Base-by-base conservation (phyloP, 352 stramenopile genomes). In the Paralagenidium karlingii region DNA sequence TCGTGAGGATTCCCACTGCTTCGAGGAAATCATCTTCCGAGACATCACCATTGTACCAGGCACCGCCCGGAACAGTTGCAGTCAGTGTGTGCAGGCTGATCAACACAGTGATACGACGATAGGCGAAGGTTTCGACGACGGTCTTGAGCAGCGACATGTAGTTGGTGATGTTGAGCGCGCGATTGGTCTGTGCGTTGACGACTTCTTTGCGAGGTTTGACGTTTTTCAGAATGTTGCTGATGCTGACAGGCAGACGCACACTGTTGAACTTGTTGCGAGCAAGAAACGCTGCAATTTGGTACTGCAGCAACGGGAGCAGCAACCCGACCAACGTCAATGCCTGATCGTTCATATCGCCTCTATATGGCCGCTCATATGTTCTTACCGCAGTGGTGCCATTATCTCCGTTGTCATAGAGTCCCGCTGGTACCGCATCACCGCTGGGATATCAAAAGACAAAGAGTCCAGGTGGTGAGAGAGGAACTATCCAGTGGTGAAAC, bases 261-360 rank as follows among this genome's bases (percentile, higher is more conserved):
- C 51, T 68, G 36, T 85, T 82, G 58, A 77, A 85, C 30, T 82
- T 85, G 61, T 85, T 85, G 7, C 55, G 51, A 7, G 65, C 41
- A 25, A 85, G 33, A 45, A 82, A 85, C 4, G 53, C 56, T 0
- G 71, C 65, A 9, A 85, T 43, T 22, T 85, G 58, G 38, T 85
- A 85, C 53, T 68, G 12, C 15, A 38, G 22, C 7, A 26, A 1
- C 18, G 22, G 18, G 26, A 40, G 26, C 7, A 7, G 19, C 22
- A 8, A 36, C 11, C 15, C 11, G 3, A n/a, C 27, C 16, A 50
- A 19, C 7, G 8, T 9, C 7, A 8, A 15, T 19, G 40, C 15
- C 2, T 19, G 16, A 27, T 2, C 12, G 16, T 5, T 28, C 21
- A 22, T 5, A 2, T 25, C 1, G 8, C 18, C 8, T 24, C 5